Evolutionary conservation across 345 rosid species (phyloP).

Genomic region (Sisymbrium irio): DNA sequence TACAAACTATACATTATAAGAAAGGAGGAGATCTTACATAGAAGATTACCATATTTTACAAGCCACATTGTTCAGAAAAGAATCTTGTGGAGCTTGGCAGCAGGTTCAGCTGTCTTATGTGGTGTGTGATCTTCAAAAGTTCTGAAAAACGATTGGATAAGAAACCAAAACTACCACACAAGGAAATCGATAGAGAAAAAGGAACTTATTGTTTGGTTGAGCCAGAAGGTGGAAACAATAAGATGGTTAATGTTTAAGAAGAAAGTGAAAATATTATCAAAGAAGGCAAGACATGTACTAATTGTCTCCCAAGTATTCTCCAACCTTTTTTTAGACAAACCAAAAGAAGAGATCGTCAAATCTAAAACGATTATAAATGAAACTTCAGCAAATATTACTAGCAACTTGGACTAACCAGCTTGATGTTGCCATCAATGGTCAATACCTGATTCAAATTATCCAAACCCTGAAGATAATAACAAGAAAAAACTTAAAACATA

Average conservation of each 20-base stretch:
- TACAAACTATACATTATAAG: no score
- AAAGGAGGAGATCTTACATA: no score
- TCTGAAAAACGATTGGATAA: not conserved
- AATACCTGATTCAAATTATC: slow-evolving; percentile 50
- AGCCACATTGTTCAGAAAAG: no score
- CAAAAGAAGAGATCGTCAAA: not conserved
- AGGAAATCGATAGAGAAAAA: not conserved
- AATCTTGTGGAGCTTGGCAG: slow-evolving; percentile 43
- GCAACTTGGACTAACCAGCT: slow-evolving; percentile 39
- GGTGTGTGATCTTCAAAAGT: slow-evolving; percentile 39
- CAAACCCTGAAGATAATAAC: slow-evolving; percentile 42
- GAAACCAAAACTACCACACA: not conserved
- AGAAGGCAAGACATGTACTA: slow-evolving; percentile 50
- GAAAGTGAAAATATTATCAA: not conserved
- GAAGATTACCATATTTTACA: no score
- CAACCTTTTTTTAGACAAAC: slow-evolving; percentile 34
- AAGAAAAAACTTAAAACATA: not conserved
- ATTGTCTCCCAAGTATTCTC: slow-evolving; percentile 64
- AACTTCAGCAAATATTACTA: not conserved
- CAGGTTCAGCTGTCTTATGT: not conserved
- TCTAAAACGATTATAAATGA: not conserved
- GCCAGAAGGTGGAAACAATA: not conserved
- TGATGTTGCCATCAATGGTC: slow-evolving; percentile 50
- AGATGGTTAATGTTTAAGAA: not conserved
- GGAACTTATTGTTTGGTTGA: not conserved